phyloP scores from a whole-genome alignment of 768 basidiomycete genomes.

The Kwoniella heveanensis region DNA sequence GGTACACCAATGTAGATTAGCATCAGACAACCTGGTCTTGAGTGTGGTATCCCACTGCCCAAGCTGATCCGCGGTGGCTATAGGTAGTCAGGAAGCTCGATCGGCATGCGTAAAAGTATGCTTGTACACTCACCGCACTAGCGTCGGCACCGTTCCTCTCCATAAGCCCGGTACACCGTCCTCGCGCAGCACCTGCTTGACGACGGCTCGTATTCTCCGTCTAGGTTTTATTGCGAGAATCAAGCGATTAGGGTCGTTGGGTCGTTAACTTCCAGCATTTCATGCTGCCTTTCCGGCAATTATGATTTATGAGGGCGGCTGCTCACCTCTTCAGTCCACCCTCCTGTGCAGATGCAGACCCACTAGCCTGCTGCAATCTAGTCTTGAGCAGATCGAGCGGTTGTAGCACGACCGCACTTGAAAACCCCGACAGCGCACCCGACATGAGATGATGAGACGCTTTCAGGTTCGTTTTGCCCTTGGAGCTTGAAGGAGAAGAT shows the following conservation, averaged over 20 bases:
- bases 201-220: constrained; percentile 26
- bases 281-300: too few species aligned
- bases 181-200: constrained; percentile 62
- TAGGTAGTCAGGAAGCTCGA: too few species aligned
- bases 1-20: too few species aligned
- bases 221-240: background rate
- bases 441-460: constrained; percentile 51
- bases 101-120: too few species aligned
- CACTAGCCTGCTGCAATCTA: constrained; percentile 69
- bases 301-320: too few species aligned
- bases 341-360: background rate
- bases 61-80: too few species aligned
- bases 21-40: too few species aligned
- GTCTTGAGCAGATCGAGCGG: constrained; percentile 83
- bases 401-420: constrained; percentile 51
- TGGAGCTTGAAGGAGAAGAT: too few species aligned
- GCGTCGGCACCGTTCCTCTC: constrained; percentile 82
- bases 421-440: constrained; percentile 52
- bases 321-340: background rate
- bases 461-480: constrained; percentile 23
- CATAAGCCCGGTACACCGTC: constrained; percentile 76
- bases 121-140: constrained; percentile 65
- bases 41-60: too few species aligned
- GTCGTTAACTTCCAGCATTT: too few species aligned
- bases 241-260: too few species aligned